phyloP scores from a whole-genome alignment of 2,329 filamentous ascomycete genomes.

The Xylaria multiplex region DNA sequence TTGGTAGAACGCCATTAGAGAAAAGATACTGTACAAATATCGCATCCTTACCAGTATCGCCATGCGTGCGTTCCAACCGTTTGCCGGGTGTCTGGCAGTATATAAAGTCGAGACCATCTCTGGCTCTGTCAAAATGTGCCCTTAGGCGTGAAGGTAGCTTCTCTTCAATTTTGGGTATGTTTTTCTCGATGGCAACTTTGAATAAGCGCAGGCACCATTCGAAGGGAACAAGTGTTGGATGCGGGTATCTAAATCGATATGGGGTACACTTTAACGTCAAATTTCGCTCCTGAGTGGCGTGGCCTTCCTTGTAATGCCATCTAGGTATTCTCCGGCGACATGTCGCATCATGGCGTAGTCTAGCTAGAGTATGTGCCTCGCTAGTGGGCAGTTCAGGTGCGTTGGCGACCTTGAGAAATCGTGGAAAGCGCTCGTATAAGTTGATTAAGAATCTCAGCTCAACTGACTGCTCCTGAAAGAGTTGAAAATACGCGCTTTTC shows the following conservation, averaged over 20 bases:
- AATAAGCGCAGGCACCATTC: conserved; percentile 32
- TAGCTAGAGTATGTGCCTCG: conserved; percentile 16
- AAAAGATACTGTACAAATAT: conserved; percentile 21
- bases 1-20: conserved; percentile 13
- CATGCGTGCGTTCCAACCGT: conserved; percentile 14
- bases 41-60: neutral
- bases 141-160: conserved; percentile 13
- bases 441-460: conserved; percentile 13
- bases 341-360: conserved; percentile 22
- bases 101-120: conserved; percentile 22
- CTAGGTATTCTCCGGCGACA: conserved; percentile 12
- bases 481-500: conserved; percentile 12
- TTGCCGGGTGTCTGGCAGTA: conserved; percentile 7
- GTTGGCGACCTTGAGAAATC: conserved; percentile 20
- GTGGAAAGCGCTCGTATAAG: conserved; percentile 29
- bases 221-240: conserved; percentile 26
- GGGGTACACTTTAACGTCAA: neutral
- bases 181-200: conserved; percentile 7
- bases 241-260: conserved; percentile 31
- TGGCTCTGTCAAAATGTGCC: conserved; percentile 13
- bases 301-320: conserved; percentile 7
- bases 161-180: conserved; percentile 1
- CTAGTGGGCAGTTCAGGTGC: conserved; percentile 24
- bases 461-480: conserved; percentile 19
- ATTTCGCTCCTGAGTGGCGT: neutral